Conservation (phyloP, 2,329 filamentous ascomycete species). For the Talaromyces islandicus region DNA sequence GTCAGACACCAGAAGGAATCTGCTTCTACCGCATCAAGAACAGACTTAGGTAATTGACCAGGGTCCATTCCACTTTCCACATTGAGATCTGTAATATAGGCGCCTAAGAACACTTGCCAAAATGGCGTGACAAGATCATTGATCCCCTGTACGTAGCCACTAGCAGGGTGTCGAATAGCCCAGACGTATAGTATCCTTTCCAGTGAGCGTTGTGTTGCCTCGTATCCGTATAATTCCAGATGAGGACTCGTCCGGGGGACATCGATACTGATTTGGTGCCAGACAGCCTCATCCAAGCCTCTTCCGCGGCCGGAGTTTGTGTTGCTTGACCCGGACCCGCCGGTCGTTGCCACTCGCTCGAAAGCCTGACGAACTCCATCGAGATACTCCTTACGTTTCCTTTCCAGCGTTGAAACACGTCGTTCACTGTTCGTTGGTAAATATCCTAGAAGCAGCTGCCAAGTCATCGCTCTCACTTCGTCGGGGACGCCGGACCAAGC, state of each 20-base stretch:
- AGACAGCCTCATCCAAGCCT: constrained; percentile 91
- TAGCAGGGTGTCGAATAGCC: constrained; percentile 95
- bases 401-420: constrained; percentile 79
- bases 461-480: constrained; percentile 97
- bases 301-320: constrained; percentile 52
- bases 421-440: constrained; percentile 94
- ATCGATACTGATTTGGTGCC: constrained; percentile 99
- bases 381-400: constrained; percentile 93
- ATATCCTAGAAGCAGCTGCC: constrained; percentile 92
- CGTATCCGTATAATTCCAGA: constrained; percentile 88
- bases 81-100: constrained; percentile 90
- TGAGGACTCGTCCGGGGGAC: constrained; percentile 95
- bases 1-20: constrained; percentile 98
- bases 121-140: constrained; percentile 97
- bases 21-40: constrained; percentile 92
- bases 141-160: constrained; percentile 96
- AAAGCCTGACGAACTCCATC: constrained; percentile 75
- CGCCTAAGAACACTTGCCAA: constrained; percentile 92
- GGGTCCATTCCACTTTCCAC: constrained; percentile 96
- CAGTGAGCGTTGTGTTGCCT: constrained; percentile 88
- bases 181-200: constrained; percentile 95
- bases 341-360: constrained; percentile 45
- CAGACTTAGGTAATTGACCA: constrained; percentile 80
- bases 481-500: constrained; percentile 94
- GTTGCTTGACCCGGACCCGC: constrained; percentile 32